Base-by-base conservation (phyloP, 208 protist genomes). In the Trypanosoma vivax region DNA sequence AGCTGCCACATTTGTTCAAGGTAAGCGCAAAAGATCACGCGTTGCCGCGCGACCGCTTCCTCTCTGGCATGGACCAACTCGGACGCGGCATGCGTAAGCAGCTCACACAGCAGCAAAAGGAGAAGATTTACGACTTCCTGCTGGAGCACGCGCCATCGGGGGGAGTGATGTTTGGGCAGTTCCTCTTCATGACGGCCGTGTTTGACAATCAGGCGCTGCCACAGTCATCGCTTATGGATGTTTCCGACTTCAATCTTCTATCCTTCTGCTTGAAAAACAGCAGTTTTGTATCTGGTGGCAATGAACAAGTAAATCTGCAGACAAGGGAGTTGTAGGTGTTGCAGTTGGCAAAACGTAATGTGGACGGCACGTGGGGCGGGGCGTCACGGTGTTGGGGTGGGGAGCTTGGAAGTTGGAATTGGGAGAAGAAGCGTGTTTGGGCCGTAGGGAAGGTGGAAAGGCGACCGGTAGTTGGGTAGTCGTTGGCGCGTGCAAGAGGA, bases 21-120 rank as follows among this genome's bases (percentile, higher is more conserved):
- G 73, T 91, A 2, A 79, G 51, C 7, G 30, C 53, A n/a, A 71
- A 74, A 40, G 83, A 91, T 49, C 70, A 70, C 38, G 21, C 28
- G 23, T 56, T 91, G 30, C 58, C 77, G 23, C 66, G 67, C 45
- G 83, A 91, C 46, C 65, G 65, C 27, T 88, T 88, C 37, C 79
- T 84, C 50, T 50, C 45, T 1, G 83, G 83, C 31, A 77, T 91
- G 60, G 51, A 63, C 41, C 79, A 86, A 61, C 64, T 91, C 24
- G 63, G 76, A 27, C 76, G 75, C 2, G 76, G 83, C 23, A 88
- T 88, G 83, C 77, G 78, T 18, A 85, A 83, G 69, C 78, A 87
- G 62, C 65, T 91, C 18, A 80, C 77, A 18, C 70, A 79, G 55
- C 70, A 56, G 40, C 83, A 91, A 59, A 77, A 75, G 62, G 75